Conservation (phyloP, 2,329 filamentous ascomycete genomes). For the Fusarium abutilonis region DNA sequence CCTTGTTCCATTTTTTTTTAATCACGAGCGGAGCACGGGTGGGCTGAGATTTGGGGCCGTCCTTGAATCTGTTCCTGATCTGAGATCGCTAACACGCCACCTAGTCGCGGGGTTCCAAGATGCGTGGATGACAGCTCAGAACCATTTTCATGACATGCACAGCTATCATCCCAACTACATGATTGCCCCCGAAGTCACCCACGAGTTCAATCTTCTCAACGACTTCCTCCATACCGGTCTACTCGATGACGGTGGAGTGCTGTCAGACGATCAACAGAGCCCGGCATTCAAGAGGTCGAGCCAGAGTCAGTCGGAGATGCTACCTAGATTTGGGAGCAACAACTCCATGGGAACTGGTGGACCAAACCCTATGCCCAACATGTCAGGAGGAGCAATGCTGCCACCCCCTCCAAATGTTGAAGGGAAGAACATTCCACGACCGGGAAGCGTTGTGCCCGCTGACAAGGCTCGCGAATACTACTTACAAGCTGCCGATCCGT, state of each 20-base stretch:
- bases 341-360: slow-evolving; percentile 41
- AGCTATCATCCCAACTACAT: slow-evolving; percentile 93
- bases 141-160: slow-evolving; percentile 86
- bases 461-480: slow-evolving; percentile 92
- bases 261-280: slow-evolving; percentile 71
- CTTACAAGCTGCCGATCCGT: slow-evolving; percentile 94
- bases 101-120: slow-evolving; percentile 82
- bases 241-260: slow-evolving; percentile 81
- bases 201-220: slow-evolving; percentile 96
- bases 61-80: slow-evolving; percentile 35
- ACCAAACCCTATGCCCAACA: slow-evolving; percentile 39
- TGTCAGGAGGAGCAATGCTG: slow-evolving; percentile 55
- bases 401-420: slow-evolving; percentile 57
- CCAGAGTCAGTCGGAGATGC: slow-evolving; percentile 58
- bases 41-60: slow-evolving; percentile 35
- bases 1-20: slow-evolving; percentile 38
- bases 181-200: slow-evolving; percentile 90
- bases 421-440: slow-evolving; percentile 67
- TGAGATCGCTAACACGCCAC: slow-evolving; percentile 44
- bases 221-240: slow-evolving; percentile 94
- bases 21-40: slow-evolving; percentile 42
- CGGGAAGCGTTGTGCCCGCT: slow-evolving; percentile 68
- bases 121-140: slow-evolving; percentile 82
- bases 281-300: slow-evolving; percentile 54
- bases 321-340: slow-evolving; percentile 60